Percentiles rank a stretch among this genome's conserved stretches.
These are phyloP conservation scores for Flaveria floridana DNA, from an alignment of 140 eudicot genomes.

Conservation along the genomic window DNA sequence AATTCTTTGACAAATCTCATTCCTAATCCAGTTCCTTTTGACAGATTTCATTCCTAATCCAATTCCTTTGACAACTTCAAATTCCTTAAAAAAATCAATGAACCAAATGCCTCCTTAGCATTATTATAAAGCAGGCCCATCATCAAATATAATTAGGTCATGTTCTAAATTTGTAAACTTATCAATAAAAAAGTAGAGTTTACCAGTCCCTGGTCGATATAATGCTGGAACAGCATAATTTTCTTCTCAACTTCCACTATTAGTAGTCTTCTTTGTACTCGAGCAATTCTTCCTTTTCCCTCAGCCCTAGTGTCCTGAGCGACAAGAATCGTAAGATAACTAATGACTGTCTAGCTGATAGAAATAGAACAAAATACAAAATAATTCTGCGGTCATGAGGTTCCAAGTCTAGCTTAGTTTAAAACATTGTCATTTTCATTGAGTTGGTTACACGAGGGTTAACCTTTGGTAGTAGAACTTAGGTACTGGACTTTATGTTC, in stretches of 20 bases:
- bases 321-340: slow-evolving; percentile 15
- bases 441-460: too few species aligned
- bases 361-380: not conserved
- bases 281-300: slow-evolving; percentile 90
- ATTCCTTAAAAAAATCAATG: not conserved
- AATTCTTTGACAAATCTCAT: not conserved
- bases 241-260: slow-evolving; percentile 83
- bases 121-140: not conserved
- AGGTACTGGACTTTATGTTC: too few species aligned
- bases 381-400: not conserved
- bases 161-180: not conserved
- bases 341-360: not conserved
- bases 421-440: too few species aligned
- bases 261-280: slow-evolving; percentile 74
- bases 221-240: slow-evolving; percentile 63
- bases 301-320: slow-evolving; percentile 89
- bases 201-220: slow-evolving; percentile 76
- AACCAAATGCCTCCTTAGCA: not conserved
- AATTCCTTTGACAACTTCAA: not conserved
- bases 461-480: too few species aligned
- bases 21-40: not conserved
- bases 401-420: not conserved
- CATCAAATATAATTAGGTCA: slow-evolving; percentile 14
- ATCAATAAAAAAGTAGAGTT: not conserved
- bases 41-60: not conserved